Conservation (phyloP, 805 yeast genomes). For the Ascoidea rubescens region DNA sequence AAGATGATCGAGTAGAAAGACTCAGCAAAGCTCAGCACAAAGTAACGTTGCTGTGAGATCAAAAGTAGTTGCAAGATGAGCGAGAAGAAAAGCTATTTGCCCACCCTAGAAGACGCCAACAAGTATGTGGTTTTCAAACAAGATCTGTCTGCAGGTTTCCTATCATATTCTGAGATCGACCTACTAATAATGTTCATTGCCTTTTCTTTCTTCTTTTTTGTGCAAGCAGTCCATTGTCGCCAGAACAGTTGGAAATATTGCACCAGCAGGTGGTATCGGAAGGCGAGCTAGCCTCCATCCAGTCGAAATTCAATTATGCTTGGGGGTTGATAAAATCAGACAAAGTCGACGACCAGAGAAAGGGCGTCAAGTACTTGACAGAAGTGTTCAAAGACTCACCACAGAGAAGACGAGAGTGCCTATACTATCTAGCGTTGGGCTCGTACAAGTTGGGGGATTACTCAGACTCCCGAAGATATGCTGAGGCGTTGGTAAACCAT, state of each 20-base stretch:
- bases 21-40: too few species aligned
- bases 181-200: too few species aligned
- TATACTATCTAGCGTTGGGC: conserved; percentile 80
- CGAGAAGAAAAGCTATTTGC: background rate
- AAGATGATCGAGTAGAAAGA: too few species aligned
- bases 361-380: conserved; percentile 67
- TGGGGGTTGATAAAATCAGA: conserved; percentile 86
- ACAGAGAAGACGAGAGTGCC: conserved; percentile 72
- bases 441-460: conserved; percentile 82
- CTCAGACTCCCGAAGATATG: conserved; percentile 71
- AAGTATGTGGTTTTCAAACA: background rate
- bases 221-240: conserved; percentile 37
- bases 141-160: too few species aligned
- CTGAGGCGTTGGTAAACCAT: conserved; percentile 57
- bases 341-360: conserved; percentile 47
- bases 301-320: conserved; percentile 84
- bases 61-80: background rate
- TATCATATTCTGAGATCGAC: too few species aligned
- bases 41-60: too few species aligned
- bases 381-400: conserved; percentile 64
- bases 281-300: conserved; percentile 66
- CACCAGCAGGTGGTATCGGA: conserved; percentile 70
- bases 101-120: background rate
- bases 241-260: conserved; percentile 63
- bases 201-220: too few species aligned